Evolutionary conservation across 257 asterid species (phyloP).

Genomic region (Solanum bukasovii): DNA sequence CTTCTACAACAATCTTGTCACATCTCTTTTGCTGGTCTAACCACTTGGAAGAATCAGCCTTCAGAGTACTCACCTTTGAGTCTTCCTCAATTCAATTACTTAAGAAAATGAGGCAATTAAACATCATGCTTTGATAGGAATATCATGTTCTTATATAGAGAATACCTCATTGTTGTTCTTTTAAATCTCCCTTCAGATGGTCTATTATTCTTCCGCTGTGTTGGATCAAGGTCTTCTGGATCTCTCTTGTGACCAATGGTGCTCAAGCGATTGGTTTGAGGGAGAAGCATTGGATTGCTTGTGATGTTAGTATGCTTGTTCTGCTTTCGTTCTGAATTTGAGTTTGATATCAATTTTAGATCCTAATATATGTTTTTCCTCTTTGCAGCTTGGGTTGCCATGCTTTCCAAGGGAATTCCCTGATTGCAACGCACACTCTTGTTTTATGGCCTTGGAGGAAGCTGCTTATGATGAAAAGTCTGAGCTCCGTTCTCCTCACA

Average conservation of each 20-base stretch:
- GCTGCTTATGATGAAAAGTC: slow-evolving; percentile 26
- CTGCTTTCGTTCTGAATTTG: not conserved
- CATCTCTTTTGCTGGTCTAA: not conserved
- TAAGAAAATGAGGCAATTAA: not conserved
- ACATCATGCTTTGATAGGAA: not conserved
- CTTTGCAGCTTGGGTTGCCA: slow-evolving; percentile 65
- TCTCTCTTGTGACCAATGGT: slow-evolving; percentile 44
- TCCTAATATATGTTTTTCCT: not conserved
- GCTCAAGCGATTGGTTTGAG: slow-evolving; percentile 77
- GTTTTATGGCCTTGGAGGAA: slow-evolving; percentile 42
- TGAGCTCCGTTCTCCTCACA: slow-evolving; percentile 35
- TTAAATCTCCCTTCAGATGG: slow-evolving; percentile 43
- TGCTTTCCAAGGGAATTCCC: slow-evolving; percentile 75
- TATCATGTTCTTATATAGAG: not conserved
- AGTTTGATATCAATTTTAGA: not conserved
- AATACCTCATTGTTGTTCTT: slow-evolving; percentile 7
- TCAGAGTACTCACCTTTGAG: not conserved
- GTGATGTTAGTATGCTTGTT: slow-evolving; percentile 41
- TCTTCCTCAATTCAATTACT: not conserved
- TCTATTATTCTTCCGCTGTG: slow-evolving; percentile 69
- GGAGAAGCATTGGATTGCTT: slow-evolving; percentile 75
- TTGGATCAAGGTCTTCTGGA: slow-evolving; percentile 87
- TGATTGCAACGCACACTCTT: slow-evolving; percentile 57
- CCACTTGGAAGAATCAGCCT: not conserved
- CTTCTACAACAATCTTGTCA: not conserved